These are phyloP conservation scores for Syncephalis plumigaleata DNA, from an alignment of 371 early-diverging fungal species.

Conservation along the genomic window DNA sequence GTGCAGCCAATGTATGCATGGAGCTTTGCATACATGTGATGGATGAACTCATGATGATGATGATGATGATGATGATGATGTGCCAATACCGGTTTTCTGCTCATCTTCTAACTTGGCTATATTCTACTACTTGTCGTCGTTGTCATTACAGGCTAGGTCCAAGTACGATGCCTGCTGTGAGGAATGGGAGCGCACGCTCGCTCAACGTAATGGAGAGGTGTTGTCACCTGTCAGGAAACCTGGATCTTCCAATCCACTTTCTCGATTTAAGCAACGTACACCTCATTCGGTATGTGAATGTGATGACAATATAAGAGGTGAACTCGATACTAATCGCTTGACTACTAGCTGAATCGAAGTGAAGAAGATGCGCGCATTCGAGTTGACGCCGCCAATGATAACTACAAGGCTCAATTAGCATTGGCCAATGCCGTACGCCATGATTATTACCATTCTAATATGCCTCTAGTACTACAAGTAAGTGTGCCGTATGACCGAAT, in stretches of 20 bases:
- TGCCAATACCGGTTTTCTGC: no score
- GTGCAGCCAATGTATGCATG: no score
- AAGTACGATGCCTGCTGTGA: constrained; percentile 11
- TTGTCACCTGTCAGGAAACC: constrained; percentile 12
- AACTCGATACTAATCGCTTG: no score
- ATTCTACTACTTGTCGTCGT: no score
- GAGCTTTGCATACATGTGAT: no score
- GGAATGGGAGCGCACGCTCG: constrained; percentile 56
- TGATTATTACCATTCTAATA: constrained; percentile 33
- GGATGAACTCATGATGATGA: no score
- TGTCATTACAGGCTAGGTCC: no score
- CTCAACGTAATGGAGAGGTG: constrained; percentile 32
- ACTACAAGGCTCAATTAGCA: constrained; percentile 44
- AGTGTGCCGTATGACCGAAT: constrained; percentile 1
- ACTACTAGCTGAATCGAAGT: constrained; percentile 27
- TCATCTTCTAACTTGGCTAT: no score
- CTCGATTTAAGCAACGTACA: no score
- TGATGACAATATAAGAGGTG: no score
- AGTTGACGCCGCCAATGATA: constrained; percentile 45
- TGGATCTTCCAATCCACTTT: neutral
- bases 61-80: no score
- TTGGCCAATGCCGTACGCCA: constrained; percentile 34
- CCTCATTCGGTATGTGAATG: no score
- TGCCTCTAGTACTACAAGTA: constrained; percentile 45
- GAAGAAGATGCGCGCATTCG: constrained; percentile 51